Base-by-base conservation (phyloP, 179 eudicot genomes). In the Gypsophila paniculata region DNA sequence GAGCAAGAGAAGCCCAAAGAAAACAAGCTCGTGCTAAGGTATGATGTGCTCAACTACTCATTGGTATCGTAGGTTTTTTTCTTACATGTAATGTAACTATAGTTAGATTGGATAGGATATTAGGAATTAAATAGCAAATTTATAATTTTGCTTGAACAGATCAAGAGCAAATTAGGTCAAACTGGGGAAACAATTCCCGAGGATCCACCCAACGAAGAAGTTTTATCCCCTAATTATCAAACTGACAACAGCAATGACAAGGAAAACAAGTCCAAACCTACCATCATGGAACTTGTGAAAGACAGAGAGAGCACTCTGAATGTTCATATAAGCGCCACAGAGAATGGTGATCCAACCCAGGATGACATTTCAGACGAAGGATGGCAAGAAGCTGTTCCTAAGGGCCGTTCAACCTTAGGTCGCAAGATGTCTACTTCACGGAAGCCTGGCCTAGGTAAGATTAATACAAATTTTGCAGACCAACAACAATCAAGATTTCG, bases 1-100 rank as follows among this genome's bases (percentile, higher is more conserved):
- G 90, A 79, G 91, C 93, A 68, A 86, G 93, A 83, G 97, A 93
- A 57, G 89, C 90, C 71, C 96, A 89, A 80, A 93, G 83, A 86
- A 93, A 89, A 79, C 96, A 88, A 81, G 89, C 96, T 81, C 98
- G 98, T 59, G 87, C 90, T 54, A 93, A 93, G 98, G 95, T 91
- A 59, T 75, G 53, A 91, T 97, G 93, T 91, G 58, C 75, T 59
- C 67, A 63, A 9, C 29, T 65, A 11, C 22, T 54, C 13, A 29
- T 26, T 25, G 22, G 15, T 26, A 19, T 51, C 23, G 8, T 5
- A 49, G 1, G 59, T n/a, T 51, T 68, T 68, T 68, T 8, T 51
- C 4, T 29, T 17, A 6, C 14, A 2, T 52, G 7, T n/a, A 29
- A 29, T 29, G n/a, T 8, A 69, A 44, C 23, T 25, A 7, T 44